Percentiles rank a stretch among this genome's conserved stretches.
These are phyloP conservation scores for Closterium sp. DNA, from an alignment of 139 green algal species.

Conservation along the genomic window DNA sequence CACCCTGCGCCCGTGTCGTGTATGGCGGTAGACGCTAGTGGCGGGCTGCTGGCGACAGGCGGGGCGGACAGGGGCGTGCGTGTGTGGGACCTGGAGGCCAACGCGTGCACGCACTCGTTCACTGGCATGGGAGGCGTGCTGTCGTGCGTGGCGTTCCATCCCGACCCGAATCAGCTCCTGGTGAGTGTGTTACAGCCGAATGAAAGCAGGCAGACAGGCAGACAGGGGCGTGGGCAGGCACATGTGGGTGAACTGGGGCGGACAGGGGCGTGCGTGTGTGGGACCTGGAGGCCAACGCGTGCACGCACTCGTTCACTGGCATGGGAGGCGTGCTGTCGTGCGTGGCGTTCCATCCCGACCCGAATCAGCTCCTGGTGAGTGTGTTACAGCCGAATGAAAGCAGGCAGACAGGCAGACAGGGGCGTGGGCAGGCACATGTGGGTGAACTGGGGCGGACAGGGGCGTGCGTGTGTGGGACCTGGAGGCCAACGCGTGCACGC, in stretches of 20 bases:
- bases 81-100: too few species aligned
- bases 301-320: slow-evolving; percentile 82
- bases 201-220: too few species aligned
- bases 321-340: slow-evolving; percentile 65
- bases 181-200: too few species aligned
- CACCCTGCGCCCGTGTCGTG: slow-evolving; percentile 76
- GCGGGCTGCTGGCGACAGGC: slow-evolving; percentile 75
- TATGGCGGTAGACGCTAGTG: slow-evolving; percentile 75
- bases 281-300: slow-evolving; percentile 68
- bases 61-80: slow-evolving; percentile 69
- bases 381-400: not conserved
- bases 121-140: too few species aligned
- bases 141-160: slow-evolving; percentile 79
- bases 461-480: too few species aligned
- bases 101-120: too few species aligned
- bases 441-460: too few species aligned
- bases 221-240: too few species aligned
- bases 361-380: slow-evolving; percentile 54
- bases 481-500: too few species aligned
- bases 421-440: slow-evolving; percentile 47
- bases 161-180: slow-evolving; percentile 61
- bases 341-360: slow-evolving; percentile 84
- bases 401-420: too few species aligned
- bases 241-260: slow-evolving; percentile 72
- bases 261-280: slow-evolving; percentile 69